These are phyloP conservation scores for Chaetomium tenue DNA, from an alignment of 495 filamentous ascomycete genomes.

Conservation along the genomic window DNA sequence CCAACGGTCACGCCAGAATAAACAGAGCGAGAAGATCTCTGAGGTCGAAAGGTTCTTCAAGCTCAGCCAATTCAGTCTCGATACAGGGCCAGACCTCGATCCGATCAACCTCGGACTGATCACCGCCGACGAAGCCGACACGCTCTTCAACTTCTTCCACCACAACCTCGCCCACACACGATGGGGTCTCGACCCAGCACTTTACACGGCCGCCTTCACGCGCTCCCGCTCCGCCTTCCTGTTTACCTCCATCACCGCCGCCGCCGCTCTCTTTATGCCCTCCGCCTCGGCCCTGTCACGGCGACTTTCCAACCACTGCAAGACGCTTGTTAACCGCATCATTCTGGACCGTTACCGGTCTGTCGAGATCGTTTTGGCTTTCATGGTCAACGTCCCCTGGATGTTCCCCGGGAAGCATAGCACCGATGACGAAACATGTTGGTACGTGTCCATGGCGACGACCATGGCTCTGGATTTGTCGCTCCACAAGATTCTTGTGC, in stretches of 20 bases:
- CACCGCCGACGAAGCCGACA: conserved; percentile 59
- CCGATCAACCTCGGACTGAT: conserved; percentile 66
- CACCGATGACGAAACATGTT: conserved; percentile 69
- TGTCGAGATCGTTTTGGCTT: conserved; percentile 69
- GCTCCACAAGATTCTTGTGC: conserved; percentile 64
- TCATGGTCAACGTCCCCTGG: conserved; percentile 78
- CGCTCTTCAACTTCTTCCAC: conserved; percentile 65
- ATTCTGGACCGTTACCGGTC: conserved; percentile 60
- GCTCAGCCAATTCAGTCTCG: conserved; percentile 57
- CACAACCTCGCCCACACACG: conserved; percentile 69
- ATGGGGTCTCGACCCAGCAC: conserved; percentile 66
- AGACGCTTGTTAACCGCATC: conserved; percentile 59
- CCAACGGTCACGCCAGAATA: conserved; percentile 27
- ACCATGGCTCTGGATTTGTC: conserved; percentile 67
- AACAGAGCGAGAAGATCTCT: conserved; percentile 32
- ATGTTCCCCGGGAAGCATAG: conserved; percentile 66
- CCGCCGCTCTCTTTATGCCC: conserved; percentile 63
- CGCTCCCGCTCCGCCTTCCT: conserved; percentile 65
- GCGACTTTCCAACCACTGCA: conserved; percentile 62
- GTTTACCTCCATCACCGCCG: conserved; percentile 66
- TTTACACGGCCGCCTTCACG: conserved; percentile 64
- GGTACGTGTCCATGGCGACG: conserved; percentile 66
- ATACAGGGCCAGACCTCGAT: conserved; percentile 61
- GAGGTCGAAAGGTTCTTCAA: conserved; percentile 58
- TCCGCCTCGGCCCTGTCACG: conserved; percentile 61